A percentile compares a stretch with the other conserved stretches of the same genome.
Evolutionary conservation across 1,139 yeast genomes (phyloP).

Genomic region (Meyerozyma smithsonii): DNA sequence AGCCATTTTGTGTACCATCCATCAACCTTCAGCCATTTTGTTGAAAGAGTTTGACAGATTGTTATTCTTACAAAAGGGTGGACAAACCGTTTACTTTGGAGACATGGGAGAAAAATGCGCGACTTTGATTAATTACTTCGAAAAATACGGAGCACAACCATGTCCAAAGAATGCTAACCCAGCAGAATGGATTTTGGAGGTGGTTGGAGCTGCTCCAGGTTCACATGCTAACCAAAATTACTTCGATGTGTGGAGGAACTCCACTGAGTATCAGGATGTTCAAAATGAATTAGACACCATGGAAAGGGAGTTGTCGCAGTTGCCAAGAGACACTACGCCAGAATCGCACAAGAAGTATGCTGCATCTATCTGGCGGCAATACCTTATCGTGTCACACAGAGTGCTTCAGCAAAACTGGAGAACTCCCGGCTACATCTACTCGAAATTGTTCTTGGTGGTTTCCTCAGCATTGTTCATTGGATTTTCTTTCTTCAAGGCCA

Average conservation of each 20-base stretch:
- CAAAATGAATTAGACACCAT: slow-evolving; percentile 12
- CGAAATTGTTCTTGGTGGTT: slow-evolving; percentile 14
- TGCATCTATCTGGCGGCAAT: slow-evolving; percentile 12
- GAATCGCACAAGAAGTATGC: slow-evolving; percentile 13
- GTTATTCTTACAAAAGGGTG: slow-evolving; percentile 12
- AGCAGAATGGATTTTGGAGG: slow-evolving; percentile 18
- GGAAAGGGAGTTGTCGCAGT: slow-evolving; percentile 12
- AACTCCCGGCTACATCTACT: slow-evolving; percentile 15
- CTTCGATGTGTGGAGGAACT: slow-evolving; percentile 16
- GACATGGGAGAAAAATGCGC: slow-evolving; percentile 10
- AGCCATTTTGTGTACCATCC: slow-evolving; percentile 13
- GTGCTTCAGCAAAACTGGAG: slow-evolving; percentile 16
- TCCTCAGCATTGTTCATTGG: slow-evolving; percentile 16
- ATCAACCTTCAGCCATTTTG: slow-evolving; percentile 13
- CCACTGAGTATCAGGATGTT: slow-evolving; percentile 12
- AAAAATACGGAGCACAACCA: slow-evolving; percentile 15
- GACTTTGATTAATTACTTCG: slow-evolving; percentile 10
- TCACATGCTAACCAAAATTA: slow-evolving; percentile 16
- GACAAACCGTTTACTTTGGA: slow-evolving; percentile 9
- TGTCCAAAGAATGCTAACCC: slow-evolving; percentile 18
- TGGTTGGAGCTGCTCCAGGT: slow-evolving; percentile 17
- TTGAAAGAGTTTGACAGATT: slow-evolving; percentile 12
- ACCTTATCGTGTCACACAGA: slow-evolving; percentile 12
- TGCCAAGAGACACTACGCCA: slow-evolving; percentile 10
- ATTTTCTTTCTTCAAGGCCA: slow-evolving; percentile 16